phyloP scores from a whole-genome alignment of 164 flowering plant genomes.

The Nelumbo lutea region DNA sequence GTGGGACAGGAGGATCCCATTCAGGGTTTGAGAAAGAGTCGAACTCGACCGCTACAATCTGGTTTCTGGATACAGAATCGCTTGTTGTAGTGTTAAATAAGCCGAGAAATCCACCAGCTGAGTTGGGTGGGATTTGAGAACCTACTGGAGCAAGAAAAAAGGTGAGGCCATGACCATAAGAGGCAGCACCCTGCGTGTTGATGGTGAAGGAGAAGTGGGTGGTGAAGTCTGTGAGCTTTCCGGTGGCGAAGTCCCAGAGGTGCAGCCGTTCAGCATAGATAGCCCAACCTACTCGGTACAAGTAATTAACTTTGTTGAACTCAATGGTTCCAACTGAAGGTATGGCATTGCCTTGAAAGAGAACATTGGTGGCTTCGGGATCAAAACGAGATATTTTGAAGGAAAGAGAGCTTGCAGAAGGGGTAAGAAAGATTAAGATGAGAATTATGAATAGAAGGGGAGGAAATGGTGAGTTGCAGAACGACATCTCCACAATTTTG shows the following conservation, averaged over 20 bases:
- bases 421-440: conserved; percentile 3
- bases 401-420: not conserved
- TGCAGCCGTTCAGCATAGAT: conserved; percentile 15
- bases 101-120: conserved; percentile 23
- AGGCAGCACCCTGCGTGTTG: not conserved
- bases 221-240: conserved; percentile 28
- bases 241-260: conserved; percentile 23
- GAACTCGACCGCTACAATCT: conserved; percentile 22
- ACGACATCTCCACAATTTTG: not conserved
- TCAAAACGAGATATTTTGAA: conserved; percentile 23
- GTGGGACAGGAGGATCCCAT: conserved; percentile 23
- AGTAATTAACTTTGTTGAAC: conserved; percentile 1
- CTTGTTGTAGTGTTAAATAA: conserved; percentile 16
- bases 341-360: conserved; percentile 31
- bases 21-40: conserved; percentile 20
- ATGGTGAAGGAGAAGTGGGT: conserved; percentile 28
- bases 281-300: conserved; percentile 18
- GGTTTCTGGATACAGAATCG: conserved; percentile 1
- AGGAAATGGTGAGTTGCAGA: not conserved
- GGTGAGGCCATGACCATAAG: conserved; percentile 19
- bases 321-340: conserved; percentile 23
- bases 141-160: conserved; percentile 32
- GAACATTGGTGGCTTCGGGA: conserved; percentile 1
- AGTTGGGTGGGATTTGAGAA: conserved; percentile 23
- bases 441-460: not conserved